Percentiles rank a stretch among this genome's conserved stretches.
These are phyloP conservation scores for Pichia sp. DNA, from an alignment of 1,139 yeast species.

Conservation along the genomic window DNA sequence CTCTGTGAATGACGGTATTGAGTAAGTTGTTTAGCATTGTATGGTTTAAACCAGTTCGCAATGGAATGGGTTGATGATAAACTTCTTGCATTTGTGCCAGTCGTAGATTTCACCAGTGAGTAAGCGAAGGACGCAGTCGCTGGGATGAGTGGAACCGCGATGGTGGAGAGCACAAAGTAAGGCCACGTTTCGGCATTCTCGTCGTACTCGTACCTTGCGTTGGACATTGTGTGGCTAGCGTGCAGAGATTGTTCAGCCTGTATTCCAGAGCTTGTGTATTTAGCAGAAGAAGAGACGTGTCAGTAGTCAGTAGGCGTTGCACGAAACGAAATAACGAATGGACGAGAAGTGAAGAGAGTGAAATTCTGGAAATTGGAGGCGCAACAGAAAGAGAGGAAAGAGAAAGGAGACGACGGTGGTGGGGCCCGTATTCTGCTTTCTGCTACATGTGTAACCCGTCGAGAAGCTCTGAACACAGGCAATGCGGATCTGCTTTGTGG, in stretches of 20 bases:
- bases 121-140: conserved; percentile 37
- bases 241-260: neutral
- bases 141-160: conserved; percentile 63
- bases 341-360: too few relatives aligned
- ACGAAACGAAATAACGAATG: too few relatives aligned
- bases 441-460: too few relatives aligned
- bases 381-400: neutral
- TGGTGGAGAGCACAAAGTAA: conserved; percentile 72
- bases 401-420: conserved; percentile 3
- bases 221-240: conserved; percentile 19
- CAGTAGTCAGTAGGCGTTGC: too few relatives aligned
- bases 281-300: too few relatives aligned
- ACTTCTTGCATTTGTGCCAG: neutral
- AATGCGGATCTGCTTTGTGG: conserved; percentile 35
- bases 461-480: too few relatives aligned
- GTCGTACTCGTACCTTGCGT: conserved; percentile 66
- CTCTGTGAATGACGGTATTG: conserved; percentile 33
- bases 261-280: too few relatives aligned
- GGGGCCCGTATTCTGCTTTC: too few relatives aligned
- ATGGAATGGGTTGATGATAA: conserved; percentile 14
- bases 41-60: conserved; percentile 28
- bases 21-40: conserved; percentile 36
- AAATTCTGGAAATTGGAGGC: too few relatives aligned
- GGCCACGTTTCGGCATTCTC: conserved; percentile 97
- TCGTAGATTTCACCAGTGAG: neutral